phyloP scores from a whole-genome alignment of 176 grass and related monocot genomes.

The Phoenix dactylifera region DNA sequence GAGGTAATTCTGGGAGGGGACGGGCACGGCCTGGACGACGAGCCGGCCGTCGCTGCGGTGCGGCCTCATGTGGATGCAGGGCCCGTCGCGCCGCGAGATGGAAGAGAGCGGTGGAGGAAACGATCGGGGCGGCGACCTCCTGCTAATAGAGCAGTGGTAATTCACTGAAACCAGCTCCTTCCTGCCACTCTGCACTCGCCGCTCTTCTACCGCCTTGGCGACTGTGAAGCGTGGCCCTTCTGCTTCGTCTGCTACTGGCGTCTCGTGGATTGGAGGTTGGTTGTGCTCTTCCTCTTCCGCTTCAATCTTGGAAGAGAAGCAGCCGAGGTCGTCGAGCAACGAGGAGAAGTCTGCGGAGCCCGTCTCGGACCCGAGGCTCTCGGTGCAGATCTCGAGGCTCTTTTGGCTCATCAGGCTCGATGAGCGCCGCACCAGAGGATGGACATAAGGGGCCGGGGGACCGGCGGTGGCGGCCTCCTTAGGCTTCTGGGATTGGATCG shows the following conservation, averaged over 20 bases:
- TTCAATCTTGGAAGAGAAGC: conserved; percentile 23
- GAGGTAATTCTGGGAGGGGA: conserved; percentile 72
- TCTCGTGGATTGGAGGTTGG: too few relatives aligned
- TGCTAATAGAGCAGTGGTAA: conserved; percentile 49
- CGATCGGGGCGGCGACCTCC: conserved; percentile 24
- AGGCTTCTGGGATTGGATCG: conserved; percentile 41
- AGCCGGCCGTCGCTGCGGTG: conserved; percentile 66
- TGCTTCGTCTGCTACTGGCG: too few relatives aligned
- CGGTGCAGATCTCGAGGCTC: conserved; percentile 94
- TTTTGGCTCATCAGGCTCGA: conserved; percentile 76
- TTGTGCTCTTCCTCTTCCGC: too few relatives aligned
- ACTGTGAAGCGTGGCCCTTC: too few relatives aligned
- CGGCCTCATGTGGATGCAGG: conserved; percentile 65
- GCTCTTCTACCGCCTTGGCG: too few relatives aligned
- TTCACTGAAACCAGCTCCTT: conserved; percentile 51
- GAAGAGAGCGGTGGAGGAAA: conserved; percentile 78
- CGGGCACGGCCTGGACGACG: conserved; percentile 55
- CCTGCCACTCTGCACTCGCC: too few relatives aligned
- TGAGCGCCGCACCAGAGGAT: conserved; percentile 41
- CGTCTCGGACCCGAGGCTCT: conserved; percentile 93
- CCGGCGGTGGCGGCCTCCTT: neutral
- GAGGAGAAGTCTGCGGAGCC: conserved; percentile 45
- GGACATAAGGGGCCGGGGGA: conserved; percentile 38
- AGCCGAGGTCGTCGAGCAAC: conserved; percentile 7
- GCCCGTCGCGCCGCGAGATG: conserved; percentile 61